Percentiles rank a stretch among this genome's conserved stretches.
Conservation (phyloP, 352 stramenopile species). For the Halophytophthora polymorphica region DNA sequence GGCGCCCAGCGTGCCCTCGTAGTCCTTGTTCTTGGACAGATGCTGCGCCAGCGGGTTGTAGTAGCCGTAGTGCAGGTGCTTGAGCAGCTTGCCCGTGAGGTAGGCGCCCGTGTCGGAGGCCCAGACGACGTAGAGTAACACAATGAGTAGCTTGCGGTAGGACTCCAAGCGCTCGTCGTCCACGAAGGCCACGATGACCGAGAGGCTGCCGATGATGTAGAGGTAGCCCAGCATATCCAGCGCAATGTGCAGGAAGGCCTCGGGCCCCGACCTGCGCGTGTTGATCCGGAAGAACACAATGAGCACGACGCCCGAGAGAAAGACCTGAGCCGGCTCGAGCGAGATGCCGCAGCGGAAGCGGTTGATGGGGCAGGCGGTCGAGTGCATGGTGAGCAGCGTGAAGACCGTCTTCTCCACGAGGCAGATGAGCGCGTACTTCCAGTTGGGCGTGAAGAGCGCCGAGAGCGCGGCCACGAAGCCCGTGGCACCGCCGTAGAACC, state of each 20-base stretch:
- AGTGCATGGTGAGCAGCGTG: slow-evolving; percentile 62
- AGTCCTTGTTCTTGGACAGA: slow-evolving; percentile 94
- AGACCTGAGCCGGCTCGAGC: slow-evolving; percentile 46
- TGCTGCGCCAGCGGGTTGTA: slow-evolving; percentile 86
- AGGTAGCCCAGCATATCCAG: slow-evolving; percentile 66
- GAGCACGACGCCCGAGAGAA: slow-evolving; percentile 49
- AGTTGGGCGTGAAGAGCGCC: slow-evolving; percentile 58
- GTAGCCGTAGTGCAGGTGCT: slow-evolving; percentile 78
- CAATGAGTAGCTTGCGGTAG: slow-evolving; percentile 64
- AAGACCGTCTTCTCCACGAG: slow-evolving; percentile 69
- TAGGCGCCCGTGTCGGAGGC: slow-evolving; percentile 93
- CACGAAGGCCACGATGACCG: slow-evolving; percentile 60
- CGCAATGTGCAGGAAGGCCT: slow-evolving; percentile 41
- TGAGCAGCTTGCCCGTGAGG: slow-evolving; percentile 88
- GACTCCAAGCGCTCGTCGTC: slow-evolving; percentile 52
- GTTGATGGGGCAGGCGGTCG: slow-evolving; percentile 68
- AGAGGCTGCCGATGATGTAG: slow-evolving; percentile 68
- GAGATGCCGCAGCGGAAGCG: slow-evolving; percentile 55
- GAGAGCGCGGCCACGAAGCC: slow-evolving; percentile 59
- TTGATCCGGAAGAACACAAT: slow-evolving; percentile 55
- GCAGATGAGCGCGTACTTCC: slow-evolving; percentile 63
- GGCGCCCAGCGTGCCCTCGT: slow-evolving; percentile 92
- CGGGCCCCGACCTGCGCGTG: slow-evolving; percentile 19
- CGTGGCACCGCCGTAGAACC: slow-evolving; percentile 55
- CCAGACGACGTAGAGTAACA: slow-evolving; percentile 73